Percentiles rank a stretch among this genome's conserved stretches.
These are phyloP conservation scores for Symbiodinium natans DNA, from an alignment of 73 alveolate genomes.

Conservation along the genomic window DNA sequence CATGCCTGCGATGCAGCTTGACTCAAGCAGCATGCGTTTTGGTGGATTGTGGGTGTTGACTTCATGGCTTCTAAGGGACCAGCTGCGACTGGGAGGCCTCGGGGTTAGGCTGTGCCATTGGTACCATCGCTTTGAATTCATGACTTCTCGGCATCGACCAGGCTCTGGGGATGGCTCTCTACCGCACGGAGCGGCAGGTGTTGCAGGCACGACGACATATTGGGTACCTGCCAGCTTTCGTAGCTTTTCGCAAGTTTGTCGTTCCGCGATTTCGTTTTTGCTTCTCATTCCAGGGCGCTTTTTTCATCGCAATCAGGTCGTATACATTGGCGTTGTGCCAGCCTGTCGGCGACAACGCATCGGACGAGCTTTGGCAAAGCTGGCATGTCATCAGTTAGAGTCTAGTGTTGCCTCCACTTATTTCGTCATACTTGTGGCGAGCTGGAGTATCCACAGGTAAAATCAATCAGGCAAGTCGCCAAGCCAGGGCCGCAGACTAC, in stretches of 20 bases:
- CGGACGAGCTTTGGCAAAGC: conserved; percentile 58
- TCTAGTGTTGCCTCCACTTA: no score
- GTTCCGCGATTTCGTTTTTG: no score
- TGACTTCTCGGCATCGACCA: neutral
- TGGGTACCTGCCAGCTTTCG: neutral
- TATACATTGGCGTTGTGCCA: conserved; percentile 29
- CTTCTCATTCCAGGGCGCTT: no score
- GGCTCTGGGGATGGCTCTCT: conserved; percentile 55
- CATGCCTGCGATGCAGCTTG: conserved; percentile 50
- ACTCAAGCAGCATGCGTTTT: neutral
- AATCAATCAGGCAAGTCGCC: neutral
- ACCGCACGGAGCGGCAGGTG: conserved; percentile 60
- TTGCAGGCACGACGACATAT: conserved; percentile 2
- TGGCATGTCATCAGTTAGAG: neutral
- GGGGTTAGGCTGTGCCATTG: neutral
- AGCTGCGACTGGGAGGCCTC: conserved; percentile 53
- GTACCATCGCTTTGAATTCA: no score
- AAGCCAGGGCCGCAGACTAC: neutral
- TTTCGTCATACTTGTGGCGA: neutral
- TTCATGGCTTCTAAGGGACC: conserved; percentile 25
- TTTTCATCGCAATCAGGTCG: conserved; percentile 6
- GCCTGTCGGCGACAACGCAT: conserved; percentile 62
- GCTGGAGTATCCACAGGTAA: neutral
- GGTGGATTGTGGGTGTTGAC: neutral
- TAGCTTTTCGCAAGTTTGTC: no score